A percentile compares a stretch with the other conserved stretches of the same genome.
Conservation (phyloP, 352 stramenopile species). For the Globisporangium carolinianum region DNA sequence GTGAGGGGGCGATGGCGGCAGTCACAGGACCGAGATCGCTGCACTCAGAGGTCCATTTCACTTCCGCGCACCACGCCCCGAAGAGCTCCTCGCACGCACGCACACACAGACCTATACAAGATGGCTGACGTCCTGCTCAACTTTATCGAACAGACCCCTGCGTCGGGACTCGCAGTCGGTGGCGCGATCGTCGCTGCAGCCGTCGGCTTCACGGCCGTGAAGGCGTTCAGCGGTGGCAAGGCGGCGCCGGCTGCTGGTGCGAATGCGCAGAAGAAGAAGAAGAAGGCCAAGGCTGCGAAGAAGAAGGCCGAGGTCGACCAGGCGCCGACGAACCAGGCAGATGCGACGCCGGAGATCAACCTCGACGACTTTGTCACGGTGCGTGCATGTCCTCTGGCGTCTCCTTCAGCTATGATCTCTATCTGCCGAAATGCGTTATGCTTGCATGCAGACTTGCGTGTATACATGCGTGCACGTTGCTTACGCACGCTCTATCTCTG, state of each 20-base stretch:
- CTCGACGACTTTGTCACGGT: conserved; percentile 61
- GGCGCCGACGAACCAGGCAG: conserved; percentile 17
- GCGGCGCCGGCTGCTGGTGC: conserved; percentile 13
- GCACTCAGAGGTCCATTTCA: conserved; percentile 10
- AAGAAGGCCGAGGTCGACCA: conserved; percentile 19
- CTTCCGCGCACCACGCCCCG: conserved; percentile 1
- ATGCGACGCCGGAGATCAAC: conserved; percentile 40
- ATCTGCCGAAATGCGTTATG: not conserved
- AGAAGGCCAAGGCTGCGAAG: conserved; percentile 43
- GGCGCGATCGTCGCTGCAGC: conserved; percentile 60
- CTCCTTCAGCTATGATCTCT: no score
- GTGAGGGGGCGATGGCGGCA: no score
- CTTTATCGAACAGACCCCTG: conserved; percentile 55
- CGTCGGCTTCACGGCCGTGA: conserved; percentile 61
- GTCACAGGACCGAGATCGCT: no score
- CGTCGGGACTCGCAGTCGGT: conserved; percentile 55
- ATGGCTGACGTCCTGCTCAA: conserved; percentile 66
- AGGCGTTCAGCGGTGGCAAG: conserved; percentile 46
- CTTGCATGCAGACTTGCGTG: not conserved
- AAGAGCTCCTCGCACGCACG: not conserved
- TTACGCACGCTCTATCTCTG: not conserved
- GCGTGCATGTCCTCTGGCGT: not conserved
- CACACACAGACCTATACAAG: not conserved
- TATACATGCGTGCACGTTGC: conserved; percentile 1
- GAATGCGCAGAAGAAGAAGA: conserved; percentile 53